These are phyloP conservation scores for Rhododendron mucronatum DNA, from an alignment of 148 eudicot species.

Conservation along the genomic window DNA sequence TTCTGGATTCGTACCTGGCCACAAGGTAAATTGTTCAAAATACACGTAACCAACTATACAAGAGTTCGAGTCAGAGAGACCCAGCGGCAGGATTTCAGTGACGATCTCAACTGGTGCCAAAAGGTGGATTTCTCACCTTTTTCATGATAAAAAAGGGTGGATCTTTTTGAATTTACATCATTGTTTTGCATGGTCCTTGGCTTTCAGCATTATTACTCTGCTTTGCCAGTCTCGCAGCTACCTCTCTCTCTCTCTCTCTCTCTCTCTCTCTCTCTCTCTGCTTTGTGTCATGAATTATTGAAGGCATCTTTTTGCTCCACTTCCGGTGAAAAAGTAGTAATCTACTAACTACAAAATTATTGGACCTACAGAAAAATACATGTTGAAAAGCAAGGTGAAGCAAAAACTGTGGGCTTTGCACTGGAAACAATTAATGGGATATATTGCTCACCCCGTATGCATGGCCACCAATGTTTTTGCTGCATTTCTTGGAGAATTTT, in stretches of 20 bases:
- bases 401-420: background rate
- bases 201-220: background rate
- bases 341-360: background rate
- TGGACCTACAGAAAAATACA: background rate
- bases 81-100: background rate
- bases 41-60: too few species aligned
- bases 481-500: background rate
- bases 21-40: background rate
- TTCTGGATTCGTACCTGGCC: background rate
- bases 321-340: background rate
- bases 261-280: background rate
- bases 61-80: too few species aligned
- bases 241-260: background rate
- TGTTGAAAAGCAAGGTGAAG: background rate
- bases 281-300: background rate
- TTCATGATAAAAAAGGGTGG: background rate
- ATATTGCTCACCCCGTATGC: background rate
- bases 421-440: background rate
- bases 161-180: background rate
- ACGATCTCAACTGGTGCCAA: background rate
- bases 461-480: background rate
- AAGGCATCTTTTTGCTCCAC: background rate
- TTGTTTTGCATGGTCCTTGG: background rate
- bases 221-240: background rate
- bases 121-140: background rate